These are phyloP conservation scores for Fusarium sp. DNA, from an alignment of 2,329 filamentous ascomycete species.

Conservation along the genomic window DNA sequence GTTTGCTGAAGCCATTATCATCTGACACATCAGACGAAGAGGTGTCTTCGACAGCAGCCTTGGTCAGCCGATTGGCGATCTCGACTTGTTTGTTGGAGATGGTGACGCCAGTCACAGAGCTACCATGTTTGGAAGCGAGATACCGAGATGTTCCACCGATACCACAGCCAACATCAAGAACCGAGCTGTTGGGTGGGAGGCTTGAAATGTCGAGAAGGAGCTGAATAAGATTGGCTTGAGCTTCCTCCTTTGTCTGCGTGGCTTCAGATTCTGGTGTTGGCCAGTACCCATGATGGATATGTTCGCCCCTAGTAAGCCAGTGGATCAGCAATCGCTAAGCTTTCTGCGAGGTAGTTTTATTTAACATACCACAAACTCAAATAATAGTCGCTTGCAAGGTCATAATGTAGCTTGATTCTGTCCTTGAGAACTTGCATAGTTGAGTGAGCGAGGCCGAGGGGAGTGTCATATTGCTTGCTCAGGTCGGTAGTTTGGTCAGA, in stretches of 20 bases:
- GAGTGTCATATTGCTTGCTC: slow-evolving; percentile 60
- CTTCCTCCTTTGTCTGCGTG: slow-evolving; percentile 66
- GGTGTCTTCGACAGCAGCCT: slow-evolving; percentile 43
- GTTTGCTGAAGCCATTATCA: slow-evolving; percentile 50
- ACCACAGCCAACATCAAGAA: slow-evolving; percentile 72
- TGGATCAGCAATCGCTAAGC: neutral
- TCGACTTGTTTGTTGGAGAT: slow-evolving; percentile 70
- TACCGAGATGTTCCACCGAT: slow-evolving; percentile 69
- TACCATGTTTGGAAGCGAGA: slow-evolving; percentile 63
- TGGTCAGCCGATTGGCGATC: slow-evolving; percentile 65
- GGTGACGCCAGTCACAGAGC: slow-evolving; percentile 68
- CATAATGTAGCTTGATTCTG: slow-evolving; percentile 70
- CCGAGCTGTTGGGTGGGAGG: slow-evolving; percentile 27
- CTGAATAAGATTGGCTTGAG: slow-evolving; percentile 68
- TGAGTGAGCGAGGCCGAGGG: slow-evolving; percentile 57
- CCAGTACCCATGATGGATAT: slow-evolving; percentile 74
- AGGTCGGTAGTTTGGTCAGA: slow-evolving; percentile 50
- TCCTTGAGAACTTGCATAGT: slow-evolving; percentile 65
- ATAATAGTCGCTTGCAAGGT: slow-evolving; percentile 71
- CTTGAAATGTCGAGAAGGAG: slow-evolving; percentile 60
- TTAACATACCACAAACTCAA: slow-evolving; percentile 66
- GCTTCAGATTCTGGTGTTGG: slow-evolving; percentile 57
- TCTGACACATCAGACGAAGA: slow-evolving; percentile 24
- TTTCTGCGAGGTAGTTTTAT: neutral
- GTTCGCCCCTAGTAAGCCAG: slow-evolving; percentile 63